These are phyloP conservation scores for Monascus ruber DNA, from an alignment of 2,329 filamentous ascomycete genomes.

Conservation along the genomic window DNA sequence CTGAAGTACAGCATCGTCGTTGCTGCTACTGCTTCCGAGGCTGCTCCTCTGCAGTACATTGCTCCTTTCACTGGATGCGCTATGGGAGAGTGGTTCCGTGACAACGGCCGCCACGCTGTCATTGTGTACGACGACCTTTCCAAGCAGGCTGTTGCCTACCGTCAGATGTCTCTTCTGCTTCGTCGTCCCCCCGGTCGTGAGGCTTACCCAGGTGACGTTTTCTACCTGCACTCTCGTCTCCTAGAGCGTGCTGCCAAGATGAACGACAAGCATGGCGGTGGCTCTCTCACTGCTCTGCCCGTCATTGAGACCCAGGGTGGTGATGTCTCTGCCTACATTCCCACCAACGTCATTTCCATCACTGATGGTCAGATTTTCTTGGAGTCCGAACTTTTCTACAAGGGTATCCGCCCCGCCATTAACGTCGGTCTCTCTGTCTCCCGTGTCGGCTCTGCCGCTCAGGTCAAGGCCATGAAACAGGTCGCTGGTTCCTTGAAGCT, in stretches of 20 bases:
- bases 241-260: conserved; percentile 99
- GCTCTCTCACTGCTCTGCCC: conserved; percentile 93
- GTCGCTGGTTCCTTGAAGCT: conserved; percentile 99
- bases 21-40: conserved; percentile 94
- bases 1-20: conserved; percentile 97
- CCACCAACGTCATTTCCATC: conserved; percentile 99
- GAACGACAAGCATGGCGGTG: conserved; percentile 87
- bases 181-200: conserved; percentile 97
- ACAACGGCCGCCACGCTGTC: conserved; percentile 77
- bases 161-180: conserved; percentile 97
- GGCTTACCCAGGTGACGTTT: conserved; percentile 97
- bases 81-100: conserved; percentile 65
- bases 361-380: conserved; percentile 99
- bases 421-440: conserved; percentile 99
- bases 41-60: conserved; percentile 85
- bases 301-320: conserved; percentile 99
- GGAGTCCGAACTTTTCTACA: conserved; percentile 99
- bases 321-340: conserved; percentile 99
- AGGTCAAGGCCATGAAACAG: conserved; percentile 99
- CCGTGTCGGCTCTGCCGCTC: conserved; percentile 97
- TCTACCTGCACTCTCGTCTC: conserved; percentile 98
- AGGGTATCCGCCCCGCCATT: conserved; percentile 99
- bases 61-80: conserved; percentile 74
- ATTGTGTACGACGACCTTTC: conserved; percentile 91
- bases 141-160: conserved; percentile 96